Base-by-base conservation (phyloP, 305 asterid genomes). In the Fraxinus sp. region DNA sequence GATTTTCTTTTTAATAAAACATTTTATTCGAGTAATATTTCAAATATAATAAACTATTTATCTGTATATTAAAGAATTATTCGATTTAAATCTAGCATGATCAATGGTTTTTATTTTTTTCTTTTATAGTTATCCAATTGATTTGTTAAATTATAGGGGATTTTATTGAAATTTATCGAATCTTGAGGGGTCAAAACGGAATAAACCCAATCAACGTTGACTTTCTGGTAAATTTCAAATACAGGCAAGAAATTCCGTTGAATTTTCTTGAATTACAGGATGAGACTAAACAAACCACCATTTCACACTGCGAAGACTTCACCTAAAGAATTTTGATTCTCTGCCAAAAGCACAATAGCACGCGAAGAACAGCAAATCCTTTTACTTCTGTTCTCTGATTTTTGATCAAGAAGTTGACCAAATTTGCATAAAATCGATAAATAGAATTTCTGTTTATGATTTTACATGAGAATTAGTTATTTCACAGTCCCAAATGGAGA, bases 401-500 rank as follows among this genome's bases (percentile, higher is more conserved):
- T 41, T 20, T 9, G 49, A 68, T 77, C 62, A 37, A 82, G 28
- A 52, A 41, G 30, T 46, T 36, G 39, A 28, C 24, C 64, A 9
- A 78, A 7, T 18, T 55, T 57, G 68, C 68, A 57, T 7, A 18
- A 57, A 57, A 57, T 20, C 68, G 6, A n/a, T 18, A 57, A 57
- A n/a, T 18, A 16, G 9, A n/a, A 57, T 81, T n/a, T 59, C 57
- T 30, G 77, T 13, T 43, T 43, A 71, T 85, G 71, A 62, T 83
- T 80, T 64, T 64, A 64, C 36, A 4, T 26, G n/a, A 24, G 35
- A 26, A 68, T 83, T 83, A 28, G 16, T 75, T 77, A 18, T 24
- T 74, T 82, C 1, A 18, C 49, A 76, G 79, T 83, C 75, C 70
- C 80, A 73, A 68, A 89, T 89, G 92, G 92, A 83, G 75, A 89